These are phyloP conservation scores for Aquilaria sinensis DNA, from an alignment of 345 rosid species.

Conservation along the genomic window DNA sequence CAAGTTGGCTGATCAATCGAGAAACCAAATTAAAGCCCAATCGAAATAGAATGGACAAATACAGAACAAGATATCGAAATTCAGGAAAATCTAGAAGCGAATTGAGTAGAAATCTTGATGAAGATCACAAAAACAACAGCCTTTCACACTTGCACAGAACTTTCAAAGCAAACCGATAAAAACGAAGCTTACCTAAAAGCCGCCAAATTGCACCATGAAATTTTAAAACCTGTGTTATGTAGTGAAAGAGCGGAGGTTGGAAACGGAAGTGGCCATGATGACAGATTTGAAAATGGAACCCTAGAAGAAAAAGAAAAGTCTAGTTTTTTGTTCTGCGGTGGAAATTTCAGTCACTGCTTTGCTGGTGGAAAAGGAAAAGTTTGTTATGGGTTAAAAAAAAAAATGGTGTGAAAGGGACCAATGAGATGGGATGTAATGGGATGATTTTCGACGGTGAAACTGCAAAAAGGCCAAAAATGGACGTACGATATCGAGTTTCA, in stretches of 20 bases:
- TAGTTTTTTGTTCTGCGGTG: not conserved
- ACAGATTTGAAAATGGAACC: not conserved
- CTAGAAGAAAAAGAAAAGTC: not conserved
- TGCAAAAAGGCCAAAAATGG: constrained; percentile 4
- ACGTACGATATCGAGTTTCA: constrained; percentile 4
- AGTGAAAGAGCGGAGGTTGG: constrained; percentile 5
- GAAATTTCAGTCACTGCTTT: not conserved
- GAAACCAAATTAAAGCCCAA: constrained; percentile 2
- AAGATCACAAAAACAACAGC: no score
- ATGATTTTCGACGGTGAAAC: not conserved
- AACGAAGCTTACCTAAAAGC: constrained; percentile 4
- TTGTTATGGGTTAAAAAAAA: not conserved
- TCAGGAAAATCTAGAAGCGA: not conserved
- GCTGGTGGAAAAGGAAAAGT: not conserved
- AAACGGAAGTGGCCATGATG: not conserved
- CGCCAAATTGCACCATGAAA: constrained; percentile 1
- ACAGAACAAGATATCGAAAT: not conserved
- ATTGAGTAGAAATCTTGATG: no score
- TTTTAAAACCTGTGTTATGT: not conserved
- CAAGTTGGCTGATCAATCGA: not conserved
- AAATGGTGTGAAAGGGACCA: not conserved
- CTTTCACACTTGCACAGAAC: not conserved
- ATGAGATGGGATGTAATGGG: constrained; percentile 2
- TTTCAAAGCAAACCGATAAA: not conserved
- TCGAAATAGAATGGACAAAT: constrained; percentile 7